A percentile compares a stretch with the other conserved stretches of the same genome.
Evolutionary conservation across 2,329 filamentous ascomycete species (phyloP).

Genomic region (Penicillium sp.): DNA sequence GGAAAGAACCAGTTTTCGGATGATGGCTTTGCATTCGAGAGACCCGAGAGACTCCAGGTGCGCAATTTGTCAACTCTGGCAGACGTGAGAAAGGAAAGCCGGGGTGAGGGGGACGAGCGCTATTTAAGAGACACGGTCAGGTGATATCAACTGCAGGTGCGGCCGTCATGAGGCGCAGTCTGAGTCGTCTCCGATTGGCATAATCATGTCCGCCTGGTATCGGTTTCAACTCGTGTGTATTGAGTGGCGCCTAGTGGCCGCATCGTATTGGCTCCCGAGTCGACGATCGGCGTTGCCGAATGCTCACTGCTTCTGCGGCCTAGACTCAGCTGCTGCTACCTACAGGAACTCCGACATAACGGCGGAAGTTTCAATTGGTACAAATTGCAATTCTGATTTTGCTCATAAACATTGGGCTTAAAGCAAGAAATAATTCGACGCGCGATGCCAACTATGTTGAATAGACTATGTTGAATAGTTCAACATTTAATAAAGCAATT

Average conservation of each 20-base stretch:
- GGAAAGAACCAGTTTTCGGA: conserved; percentile 29
- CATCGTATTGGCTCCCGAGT: conserved; percentile 10
- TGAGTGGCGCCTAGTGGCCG: conserved; percentile 13
- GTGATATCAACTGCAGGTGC: conserved; percentile 27
- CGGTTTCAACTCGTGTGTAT: conserved; percentile 4
- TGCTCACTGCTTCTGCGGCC: conserved; percentile 7
- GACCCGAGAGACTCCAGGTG: conserved; percentile 30
- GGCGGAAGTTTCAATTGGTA: background rate
- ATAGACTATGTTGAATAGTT: background rate
- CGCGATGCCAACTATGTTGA: background rate
- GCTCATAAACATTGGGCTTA: background rate
- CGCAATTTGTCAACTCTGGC: conserved; percentile 41
- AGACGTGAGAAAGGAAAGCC: conserved; percentile 49
- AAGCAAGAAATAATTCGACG: background rate
- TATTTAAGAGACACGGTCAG: conserved; percentile 28
- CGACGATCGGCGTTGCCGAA: conserved; percentile 13
- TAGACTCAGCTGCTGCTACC: background rate
- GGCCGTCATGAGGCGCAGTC: conserved; percentile 10
- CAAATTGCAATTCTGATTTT: background rate
- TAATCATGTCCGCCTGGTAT: conserved; percentile 5
- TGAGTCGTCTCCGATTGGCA: background rate
- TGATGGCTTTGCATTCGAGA: conserved; percentile 51
- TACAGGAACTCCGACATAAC: background rate
- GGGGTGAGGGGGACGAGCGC: conserved; percentile 34
- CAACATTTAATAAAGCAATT: background rate